phyloP scores from a whole-genome alignment of 495 filamentous ascomycete genomes.

The Platismatia glauca region DNA sequence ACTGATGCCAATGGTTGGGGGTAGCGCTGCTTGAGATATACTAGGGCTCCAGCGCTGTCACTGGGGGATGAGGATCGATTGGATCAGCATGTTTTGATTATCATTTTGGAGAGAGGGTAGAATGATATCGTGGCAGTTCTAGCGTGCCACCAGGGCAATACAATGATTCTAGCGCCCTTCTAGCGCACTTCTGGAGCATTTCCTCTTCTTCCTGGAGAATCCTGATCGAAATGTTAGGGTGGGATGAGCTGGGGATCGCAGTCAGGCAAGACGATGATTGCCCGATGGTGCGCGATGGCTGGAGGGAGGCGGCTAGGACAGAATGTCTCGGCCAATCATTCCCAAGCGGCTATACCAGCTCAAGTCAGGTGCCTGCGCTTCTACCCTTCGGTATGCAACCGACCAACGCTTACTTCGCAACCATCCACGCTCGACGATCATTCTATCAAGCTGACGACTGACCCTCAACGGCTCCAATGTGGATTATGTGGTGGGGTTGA shows the following conservation, averaged over 20 bases:
- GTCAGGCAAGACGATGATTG: not conserved
- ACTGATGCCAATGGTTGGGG: not conserved
- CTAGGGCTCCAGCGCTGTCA: not conserved
- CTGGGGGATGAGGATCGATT: not conserved
- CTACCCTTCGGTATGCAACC: not conserved
- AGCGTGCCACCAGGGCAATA: too few species aligned
- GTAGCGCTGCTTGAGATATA: not conserved
- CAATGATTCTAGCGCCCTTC: conserved; percentile 9
- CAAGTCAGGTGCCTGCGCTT: conserved; percentile 12
- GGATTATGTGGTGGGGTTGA: too few species aligned
- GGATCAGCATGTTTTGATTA: not conserved
- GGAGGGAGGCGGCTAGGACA: not conserved
- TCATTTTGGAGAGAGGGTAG: too few species aligned
- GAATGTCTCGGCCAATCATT: not conserved
- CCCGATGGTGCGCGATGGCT: not conserved
- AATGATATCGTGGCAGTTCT: too few species aligned
- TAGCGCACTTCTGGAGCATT: conserved; percentile 16
- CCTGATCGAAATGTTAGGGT: not conserved
- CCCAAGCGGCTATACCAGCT: not conserved
- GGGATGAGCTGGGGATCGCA: conserved; percentile 7
- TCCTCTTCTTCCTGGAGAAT: too few species aligned
- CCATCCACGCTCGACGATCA: not conserved
- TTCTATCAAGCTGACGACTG: too few species aligned
- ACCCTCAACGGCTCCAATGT: too few species aligned
- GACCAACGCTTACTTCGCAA: not conserved